Evolutionary conservation across 495 filamentous ascomycete species (phyloP).

Genomic region (Mytilinidion resinicola): DNA sequence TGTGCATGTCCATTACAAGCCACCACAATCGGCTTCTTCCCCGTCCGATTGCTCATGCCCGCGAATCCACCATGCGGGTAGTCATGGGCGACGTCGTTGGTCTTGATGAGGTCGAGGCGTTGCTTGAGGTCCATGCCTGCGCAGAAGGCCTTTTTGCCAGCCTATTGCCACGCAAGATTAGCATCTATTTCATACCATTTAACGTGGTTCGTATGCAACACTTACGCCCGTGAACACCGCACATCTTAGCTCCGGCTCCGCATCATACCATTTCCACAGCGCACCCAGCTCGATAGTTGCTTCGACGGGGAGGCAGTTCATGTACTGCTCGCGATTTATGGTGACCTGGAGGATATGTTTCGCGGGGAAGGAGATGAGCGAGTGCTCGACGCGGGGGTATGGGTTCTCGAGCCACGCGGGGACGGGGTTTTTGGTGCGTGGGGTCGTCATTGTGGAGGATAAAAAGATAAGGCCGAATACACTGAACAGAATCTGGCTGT

Average conservation of each 20-base stretch:
- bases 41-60: conserved; percentile 20
- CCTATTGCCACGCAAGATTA: not conserved
- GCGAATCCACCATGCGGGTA: conserved; percentile 16
- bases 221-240: conserved; percentile 27
- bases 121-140: conserved; percentile 33
- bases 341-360: conserved; percentile 32
- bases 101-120: conserved; percentile 14
- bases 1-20: conserved; percentile 23
- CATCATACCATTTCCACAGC: conserved; percentile 33
- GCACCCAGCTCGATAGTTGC: conserved; percentile 25
- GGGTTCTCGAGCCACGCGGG: conserved; percentile 25
- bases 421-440: conserved; percentile 21
- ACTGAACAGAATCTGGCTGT: not conserved
- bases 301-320: conserved; percentile 31
- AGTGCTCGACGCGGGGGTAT: conserved; percentile 25
- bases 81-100: conserved; percentile 9
- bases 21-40: conserved; percentile 21
- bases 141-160: conserved; percentile 27
- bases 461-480: not conserved
- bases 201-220: not conserved
- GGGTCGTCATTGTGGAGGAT: conserved; percentile 15
- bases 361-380: conserved; percentile 28
- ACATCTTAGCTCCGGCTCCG: conserved; percentile 26
- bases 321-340: conserved; percentile 26
- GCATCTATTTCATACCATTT: not conserved